Base-by-base conservation (phyloP, 1,139 yeast genomes). In the Sugiyamaella novakii region DNA sequence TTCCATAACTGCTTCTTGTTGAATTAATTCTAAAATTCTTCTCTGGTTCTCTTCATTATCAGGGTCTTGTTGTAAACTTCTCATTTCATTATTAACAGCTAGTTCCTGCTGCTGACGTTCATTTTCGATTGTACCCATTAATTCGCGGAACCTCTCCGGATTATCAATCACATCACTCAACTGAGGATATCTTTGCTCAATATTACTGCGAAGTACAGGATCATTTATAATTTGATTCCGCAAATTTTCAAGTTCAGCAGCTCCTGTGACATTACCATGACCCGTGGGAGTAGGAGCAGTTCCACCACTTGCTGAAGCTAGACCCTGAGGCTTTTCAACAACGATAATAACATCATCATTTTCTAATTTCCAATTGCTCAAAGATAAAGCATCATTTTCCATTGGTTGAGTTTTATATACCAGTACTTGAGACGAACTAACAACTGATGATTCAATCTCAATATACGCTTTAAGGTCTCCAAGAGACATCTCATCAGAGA, bases 391-490 rank as follows among this genome's bases (percentile, higher is more conserved):
- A 5, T 63, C 66, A 1, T 63, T 65, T 1, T 63, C 65, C 34
- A 86, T 59, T 5, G 69, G 61, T 31, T 69, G 69, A 46, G 78
- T 78, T 55, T 83, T 74, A 58, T 71, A 73, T 25, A 72, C 64
- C 45, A 86, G 59, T 11, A 74, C 66, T 61, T 83, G 87, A 18
- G 69, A 60, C 0, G 58, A 54, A 2, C 79, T 72, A 5, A 73
- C 72, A 30, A 84, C 75, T 19, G 73, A 76, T 17, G 88, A 78
- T 61, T 89, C 96, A 1, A 88, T 83, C 56, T 83, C 88, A 5
- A 91, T 65, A 56, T 85, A 83, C 0, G 95, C 95, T 53, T 80
- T 76, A 59, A 91, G 77, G 64, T 89, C 96, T 11, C 67, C 75
- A 6, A 88, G 65, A 0, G 80, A 64, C 72, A 89, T 77, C 15